phyloP scores from a whole-genome alignment of 2,329 filamentous ascomycete species.

The Furcasterigmium furcatum region DNA sequence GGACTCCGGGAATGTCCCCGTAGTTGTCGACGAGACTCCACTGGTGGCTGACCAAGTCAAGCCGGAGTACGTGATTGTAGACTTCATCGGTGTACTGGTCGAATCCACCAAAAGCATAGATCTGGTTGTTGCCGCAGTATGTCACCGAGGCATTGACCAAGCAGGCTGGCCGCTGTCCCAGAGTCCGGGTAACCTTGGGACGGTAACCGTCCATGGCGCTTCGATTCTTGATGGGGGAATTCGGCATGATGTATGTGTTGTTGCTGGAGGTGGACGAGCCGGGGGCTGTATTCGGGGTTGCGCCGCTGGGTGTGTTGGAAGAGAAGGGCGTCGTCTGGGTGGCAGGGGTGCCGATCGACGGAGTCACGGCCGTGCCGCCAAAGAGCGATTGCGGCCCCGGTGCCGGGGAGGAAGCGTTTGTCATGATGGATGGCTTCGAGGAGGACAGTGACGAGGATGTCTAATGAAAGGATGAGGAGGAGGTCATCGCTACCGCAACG shows the following conservation, averaged over 20 bases:
- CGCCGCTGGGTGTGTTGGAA: constrained; percentile 24
- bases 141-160: constrained; percentile 98
- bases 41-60: constrained; percentile 83
- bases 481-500: neutral
- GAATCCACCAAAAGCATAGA: constrained; percentile 97
- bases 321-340: constrained; percentile 13
- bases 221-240: constrained; percentile 69
- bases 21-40: constrained; percentile 99
- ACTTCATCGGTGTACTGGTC: constrained; percentile 99
- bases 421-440: neutral
- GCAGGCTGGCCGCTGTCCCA: constrained; percentile 83
- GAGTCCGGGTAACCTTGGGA: constrained; percentile 76
- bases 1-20: constrained; percentile 92
- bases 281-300: constrained; percentile 35
- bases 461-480: neutral
- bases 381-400: neutral
- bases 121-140: constrained; percentile 96
- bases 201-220: constrained; percentile 71
- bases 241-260: constrained; percentile 89
- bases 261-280: constrained; percentile 54
- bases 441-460: too few species aligned
- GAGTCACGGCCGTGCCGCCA: constrained; percentile 23
- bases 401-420: neutral
- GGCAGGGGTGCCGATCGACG: constrained; percentile 42
- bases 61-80: constrained; percentile 91